phyloP scores from a whole-genome alignment of 257 asterid genomes.

The Forsythia suspensa region DNA sequence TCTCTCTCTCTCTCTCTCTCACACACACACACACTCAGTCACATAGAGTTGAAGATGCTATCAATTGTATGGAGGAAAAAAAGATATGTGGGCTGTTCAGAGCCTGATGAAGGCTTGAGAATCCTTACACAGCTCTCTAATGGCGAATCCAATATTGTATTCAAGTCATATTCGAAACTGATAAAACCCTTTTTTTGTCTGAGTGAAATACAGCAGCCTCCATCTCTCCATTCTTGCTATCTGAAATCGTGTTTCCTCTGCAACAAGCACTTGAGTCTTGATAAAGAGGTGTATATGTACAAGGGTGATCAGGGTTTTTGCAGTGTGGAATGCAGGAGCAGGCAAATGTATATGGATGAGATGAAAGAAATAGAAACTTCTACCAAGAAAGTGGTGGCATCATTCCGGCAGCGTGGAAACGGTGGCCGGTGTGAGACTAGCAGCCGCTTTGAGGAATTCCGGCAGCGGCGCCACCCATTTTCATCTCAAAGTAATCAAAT shows the following conservation, averaged over 20 bases:
- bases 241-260: slow-evolving; percentile 36
- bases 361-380: background rate
- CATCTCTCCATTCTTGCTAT: slow-evolving; percentile 17
- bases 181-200: background rate
- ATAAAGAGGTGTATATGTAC: slow-evolving; percentile 41
- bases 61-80: background rate
- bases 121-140: background rate
- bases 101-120: background rate
- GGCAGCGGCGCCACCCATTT: background rate
- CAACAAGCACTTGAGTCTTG: slow-evolving; percentile 23
- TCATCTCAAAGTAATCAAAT: background rate
- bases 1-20: background rate
- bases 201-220: background rate
- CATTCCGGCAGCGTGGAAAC: background rate
- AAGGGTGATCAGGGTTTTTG: slow-evolving; percentile 16
- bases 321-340: background rate
- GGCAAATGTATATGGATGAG: background rate
- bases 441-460: background rate
- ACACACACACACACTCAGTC: background rate
- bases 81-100: background rate
- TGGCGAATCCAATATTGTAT: background rate
- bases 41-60: background rate
- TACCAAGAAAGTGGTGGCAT: background rate
- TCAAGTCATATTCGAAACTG: background rate
- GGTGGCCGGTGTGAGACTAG: background rate